Base-by-base conservation (phyloP, 441 rosid species). In the Cnidoscolus chayamansa region DNA sequence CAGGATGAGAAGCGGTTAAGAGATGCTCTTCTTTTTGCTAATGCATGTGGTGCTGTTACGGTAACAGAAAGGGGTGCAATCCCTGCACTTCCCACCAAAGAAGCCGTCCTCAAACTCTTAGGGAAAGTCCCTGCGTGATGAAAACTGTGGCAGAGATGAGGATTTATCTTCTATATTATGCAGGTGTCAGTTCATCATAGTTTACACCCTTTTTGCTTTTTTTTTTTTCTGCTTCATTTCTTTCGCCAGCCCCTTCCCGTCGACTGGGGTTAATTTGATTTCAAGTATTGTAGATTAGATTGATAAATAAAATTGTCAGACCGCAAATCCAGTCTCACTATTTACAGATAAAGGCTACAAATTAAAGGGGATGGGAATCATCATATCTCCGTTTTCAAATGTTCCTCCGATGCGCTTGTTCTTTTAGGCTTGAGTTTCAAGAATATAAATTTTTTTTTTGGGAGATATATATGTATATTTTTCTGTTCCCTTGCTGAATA, bases 41-140 rank as follows among this genome's bases (percentile, higher is more conserved):
- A 95, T 67, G 97, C 85, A 49, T 93, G 97, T 45, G 98, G 98
- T 11, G 97, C 97, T 25, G 79, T 85, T 57, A 89, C 97, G 0
- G 98, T 93, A 50, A 91, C 90, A 45, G 85, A 87, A 84, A 86
- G 98, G 81, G 99, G 99, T 62, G 97, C 98, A 0, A 95, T 93
- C 81, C 99, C 98, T 6, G 90, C 97, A 0, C 80, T 95, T 63
- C 99, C 98, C 19, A 84, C 91, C 30, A 89, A 78, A 82, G 78
- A 84, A 67, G 90, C 91, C 10, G 97, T 89, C 70, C 84, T 81
- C 61, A 72, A 86, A 25, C 79, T 84, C 76, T 10, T 86, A 63
- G 65, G 65, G 13, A 25, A 72, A 68, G 74, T 43, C 60, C 8
- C 75, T 17, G 67, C 79, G 10, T 71, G 66, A 65, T 73, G 70